Percentiles rank a stretch among this genome's conserved stretches.
Conservation (phyloP, 1,284 basidiomycete species). For the Mixia osmundae region DNA sequence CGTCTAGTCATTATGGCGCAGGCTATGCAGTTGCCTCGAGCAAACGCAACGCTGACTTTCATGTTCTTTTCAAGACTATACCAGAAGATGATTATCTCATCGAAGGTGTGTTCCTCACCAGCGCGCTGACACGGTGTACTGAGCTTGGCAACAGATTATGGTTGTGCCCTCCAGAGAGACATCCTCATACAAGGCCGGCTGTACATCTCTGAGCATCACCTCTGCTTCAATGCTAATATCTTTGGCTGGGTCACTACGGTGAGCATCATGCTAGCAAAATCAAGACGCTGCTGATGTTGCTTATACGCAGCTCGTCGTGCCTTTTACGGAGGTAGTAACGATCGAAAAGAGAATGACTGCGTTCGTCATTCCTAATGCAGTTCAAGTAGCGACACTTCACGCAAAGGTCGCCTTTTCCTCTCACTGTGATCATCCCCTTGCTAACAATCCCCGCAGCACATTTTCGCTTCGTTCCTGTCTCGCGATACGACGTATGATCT, state of each 20-base stretch:
- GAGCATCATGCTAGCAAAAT: conserved; percentile 22
- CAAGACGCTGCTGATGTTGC: conserved; percentile 2
- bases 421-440: not conserved
- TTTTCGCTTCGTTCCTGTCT: conserved; percentile 85
- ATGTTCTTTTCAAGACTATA: conserved; percentile 58
- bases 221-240: conserved; percentile 96
- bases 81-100: conserved; percentile 95
- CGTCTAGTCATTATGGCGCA: conserved; percentile 18
- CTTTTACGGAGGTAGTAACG: conserved; percentile 67
- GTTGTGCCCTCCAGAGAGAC: conserved; percentile 84
- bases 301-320: conserved; percentile 44
- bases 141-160: conserved; percentile 42
- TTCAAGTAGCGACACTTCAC: conserved; percentile 62
- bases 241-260: conserved; percentile 97
- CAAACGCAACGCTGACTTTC: conserved; percentile 86
- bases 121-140: too few species aligned
- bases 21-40: conserved; percentile 94
- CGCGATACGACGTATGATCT: conserved; percentile 92
- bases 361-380: conserved; percentile 93
- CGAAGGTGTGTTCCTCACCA: conserved; percentile 62
- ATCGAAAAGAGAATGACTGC: conserved; percentile 98
- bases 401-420: conserved; percentile 15
- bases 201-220: conserved; percentile 93
- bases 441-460: conserved; percentile 34
- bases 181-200: conserved; percentile 87